Percentiles rank a stretch among this genome's conserved stretches.
Evolutionary conservation across 768 basidiomycete species (phyloP).

Genomic region (Boletales sp.): DNA sequence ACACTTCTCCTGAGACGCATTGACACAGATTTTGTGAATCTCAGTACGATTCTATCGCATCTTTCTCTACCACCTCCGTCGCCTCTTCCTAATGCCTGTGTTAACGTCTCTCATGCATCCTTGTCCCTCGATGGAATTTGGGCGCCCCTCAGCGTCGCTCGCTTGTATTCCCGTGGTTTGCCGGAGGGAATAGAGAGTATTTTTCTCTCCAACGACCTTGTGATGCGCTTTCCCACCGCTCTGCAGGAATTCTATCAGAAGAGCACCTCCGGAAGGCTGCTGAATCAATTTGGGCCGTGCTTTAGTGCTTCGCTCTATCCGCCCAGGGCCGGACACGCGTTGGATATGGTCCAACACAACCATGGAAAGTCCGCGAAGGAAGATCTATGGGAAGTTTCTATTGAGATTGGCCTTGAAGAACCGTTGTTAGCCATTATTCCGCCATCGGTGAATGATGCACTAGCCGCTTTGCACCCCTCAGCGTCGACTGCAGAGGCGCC

Average conservation of each 20-base stretch:
- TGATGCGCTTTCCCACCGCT: conserved; percentile 59
- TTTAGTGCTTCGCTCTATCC: conserved; percentile 45
- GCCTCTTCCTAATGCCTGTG: conserved; percentile 43
- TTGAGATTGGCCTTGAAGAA: conserved; percentile 20
- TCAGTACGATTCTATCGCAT: conserved; percentile 45
- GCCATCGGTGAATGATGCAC: conserved; percentile 28
- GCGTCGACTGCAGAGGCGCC: conserved; percentile 10
- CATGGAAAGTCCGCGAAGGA: conserved; percentile 6
- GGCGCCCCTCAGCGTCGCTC: conserved; percentile 60
- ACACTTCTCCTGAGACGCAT: conserved; percentile 63
- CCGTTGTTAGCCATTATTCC: conserved; percentile 17
- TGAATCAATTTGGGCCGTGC: conserved; percentile 62
- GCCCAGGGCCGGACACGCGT: neutral
- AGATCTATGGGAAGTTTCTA: conserved; percentile 17
- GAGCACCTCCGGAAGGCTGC: conserved; percentile 43
- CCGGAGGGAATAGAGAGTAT: conserved; percentile 39
- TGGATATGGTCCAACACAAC: conserved; percentile 4
- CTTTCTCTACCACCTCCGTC: conserved; percentile 32
- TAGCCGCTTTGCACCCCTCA: conserved; percentile 26
- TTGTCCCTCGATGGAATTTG: conserved; percentile 58
- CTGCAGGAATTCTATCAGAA: conserved; percentile 55
- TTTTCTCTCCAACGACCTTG: conserved; percentile 62
- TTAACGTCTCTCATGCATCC: conserved; percentile 50
- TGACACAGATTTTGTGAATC: conserved; percentile 77
- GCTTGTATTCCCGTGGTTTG: conserved; percentile 36